A percentile compares a stretch with the other conserved stretches of the same genome.
Evolutionary conservation across 164 flowering plant species (phyloP).

Genomic region (Liriodendron chinense): DNA sequence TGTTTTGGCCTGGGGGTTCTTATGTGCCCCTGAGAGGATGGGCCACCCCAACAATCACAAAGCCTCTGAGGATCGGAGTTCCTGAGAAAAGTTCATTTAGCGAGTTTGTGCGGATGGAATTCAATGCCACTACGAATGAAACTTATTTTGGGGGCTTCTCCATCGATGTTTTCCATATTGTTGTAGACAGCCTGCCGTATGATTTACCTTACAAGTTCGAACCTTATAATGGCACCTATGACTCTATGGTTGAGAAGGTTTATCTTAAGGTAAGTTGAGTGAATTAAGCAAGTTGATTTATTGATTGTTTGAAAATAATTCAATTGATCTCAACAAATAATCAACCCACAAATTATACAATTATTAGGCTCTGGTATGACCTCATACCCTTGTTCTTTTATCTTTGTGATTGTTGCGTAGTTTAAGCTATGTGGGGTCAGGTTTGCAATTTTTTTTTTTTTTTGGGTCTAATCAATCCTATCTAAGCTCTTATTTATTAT

Average conservation of each 20-base stretch:
- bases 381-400: no score
- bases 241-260: conserved; percentile 29
- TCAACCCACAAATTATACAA: no score
- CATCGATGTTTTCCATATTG: conserved; percentile 42
- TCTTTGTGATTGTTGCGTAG: no score
- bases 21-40: conserved; percentile 40
- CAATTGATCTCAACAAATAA: no score
- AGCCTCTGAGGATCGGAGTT: conserved; percentile 44
- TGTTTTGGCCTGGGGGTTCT: conserved; percentile 30
- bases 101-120: conserved; percentile 39
- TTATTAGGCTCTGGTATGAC: no score
- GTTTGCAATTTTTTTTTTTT: no score
- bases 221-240: conserved; percentile 19
- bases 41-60: conserved; percentile 37
- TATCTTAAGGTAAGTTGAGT: conserved; percentile 37
- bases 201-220: conserved; percentile 22
- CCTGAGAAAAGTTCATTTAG: conserved; percentile 36
- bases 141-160: conserved; percentile 39
- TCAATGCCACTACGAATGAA: neutral
- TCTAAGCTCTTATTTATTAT: no score
- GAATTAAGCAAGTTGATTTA: no score
- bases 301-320: no score
- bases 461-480: no score
- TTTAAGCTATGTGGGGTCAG: no score
- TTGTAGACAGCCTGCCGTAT: conserved; percentile 24